Percentiles rank a stretch among this genome's conserved stretches.
phyloP scores from a whole-genome alignment of 306 rosid species.

The Cicer bijugum region DNA sequence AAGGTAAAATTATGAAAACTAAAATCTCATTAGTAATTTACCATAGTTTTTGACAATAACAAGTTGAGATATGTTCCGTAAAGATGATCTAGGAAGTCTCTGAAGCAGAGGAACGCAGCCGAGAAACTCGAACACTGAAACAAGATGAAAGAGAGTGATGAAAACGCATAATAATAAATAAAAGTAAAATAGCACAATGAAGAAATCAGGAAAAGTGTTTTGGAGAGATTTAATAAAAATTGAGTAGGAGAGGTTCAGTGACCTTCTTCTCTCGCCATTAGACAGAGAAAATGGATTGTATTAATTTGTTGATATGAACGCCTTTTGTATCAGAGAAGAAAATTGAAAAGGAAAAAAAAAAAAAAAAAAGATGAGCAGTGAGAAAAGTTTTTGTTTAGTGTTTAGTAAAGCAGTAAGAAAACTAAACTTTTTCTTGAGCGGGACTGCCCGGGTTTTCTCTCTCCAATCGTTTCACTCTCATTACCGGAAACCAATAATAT shows the following conservation, averaged over 20 bases:
- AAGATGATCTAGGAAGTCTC: conserved; percentile 78
- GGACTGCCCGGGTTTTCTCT: no score
- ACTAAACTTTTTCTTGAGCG: no score
- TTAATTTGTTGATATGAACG: no score
- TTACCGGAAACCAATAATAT: no score
- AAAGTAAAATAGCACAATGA: no score
- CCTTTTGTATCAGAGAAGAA: no score
- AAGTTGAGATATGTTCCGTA: conserved; percentile 64
- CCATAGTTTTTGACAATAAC: conserved; percentile 67
- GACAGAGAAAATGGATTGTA: background rate
- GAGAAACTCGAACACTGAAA: conserved; percentile 82
- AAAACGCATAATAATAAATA: background rate
- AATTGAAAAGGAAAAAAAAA: no score
- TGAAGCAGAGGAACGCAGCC: conserved; percentile 81
- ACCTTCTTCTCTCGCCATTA: conserved; percentile 20
- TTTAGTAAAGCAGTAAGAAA: no score
- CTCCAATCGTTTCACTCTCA: no score
- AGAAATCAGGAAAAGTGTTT: background rate
- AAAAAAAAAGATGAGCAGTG: no score
- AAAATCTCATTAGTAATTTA: conserved; percentile 3
- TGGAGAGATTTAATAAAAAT: no score
- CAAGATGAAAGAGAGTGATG: conserved; percentile 30
- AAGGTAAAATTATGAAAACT: background rate
- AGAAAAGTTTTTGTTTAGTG: no score
- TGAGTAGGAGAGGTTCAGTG: background rate